A percentile compares a stretch with the other conserved stretches of the same genome.
Conservation (phyloP, 2,329 filamentous ascomycete genomes). For the Verticillium longisporum region DNA sequence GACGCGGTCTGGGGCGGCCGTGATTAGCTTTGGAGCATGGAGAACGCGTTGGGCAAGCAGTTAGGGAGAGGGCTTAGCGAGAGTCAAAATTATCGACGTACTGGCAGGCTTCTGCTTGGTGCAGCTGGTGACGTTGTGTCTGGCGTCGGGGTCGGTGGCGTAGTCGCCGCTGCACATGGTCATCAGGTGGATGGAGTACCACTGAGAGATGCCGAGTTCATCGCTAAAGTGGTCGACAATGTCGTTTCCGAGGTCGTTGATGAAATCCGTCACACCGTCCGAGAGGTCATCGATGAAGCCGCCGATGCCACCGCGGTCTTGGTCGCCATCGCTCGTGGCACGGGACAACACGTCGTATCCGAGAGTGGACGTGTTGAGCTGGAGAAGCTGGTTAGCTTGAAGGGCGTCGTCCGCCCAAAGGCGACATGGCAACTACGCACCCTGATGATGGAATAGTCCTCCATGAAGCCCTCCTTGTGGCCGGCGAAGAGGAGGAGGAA, state of each 20-base stretch:
- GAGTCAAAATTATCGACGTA: slow-evolving; percentile 16
- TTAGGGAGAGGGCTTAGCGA: no score
- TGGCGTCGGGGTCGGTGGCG: slow-evolving; percentile 25
- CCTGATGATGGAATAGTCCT: slow-evolving; percentile 32
- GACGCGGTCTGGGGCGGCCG: slow-evolving; percentile 22
- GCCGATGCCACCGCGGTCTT: slow-evolving; percentile 19
- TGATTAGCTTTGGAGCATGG: not conserved
- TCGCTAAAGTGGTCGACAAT: slow-evolving; percentile 31
- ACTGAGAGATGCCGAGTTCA: slow-evolving; percentile 38
- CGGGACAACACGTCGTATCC: slow-evolving; percentile 23
- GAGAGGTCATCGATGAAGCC: slow-evolving; percentile 18
- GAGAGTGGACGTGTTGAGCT: slow-evolving; percentile 32
- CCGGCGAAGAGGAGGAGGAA: slow-evolving; percentile 36
- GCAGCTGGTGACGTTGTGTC: slow-evolving; percentile 38
- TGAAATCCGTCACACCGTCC: slow-evolving; percentile 25
- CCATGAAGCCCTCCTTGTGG: slow-evolving; percentile 32
- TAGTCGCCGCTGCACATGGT: slow-evolving; percentile 38
- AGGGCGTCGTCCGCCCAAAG: not conserved
- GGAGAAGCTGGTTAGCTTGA: not conserved
- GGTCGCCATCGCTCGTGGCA: slow-evolving; percentile 12
- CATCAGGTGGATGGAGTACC: slow-evolving; percentile 46
- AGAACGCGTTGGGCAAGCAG: no score
- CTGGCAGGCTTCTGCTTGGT: slow-evolving; percentile 29
- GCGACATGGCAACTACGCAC: slow-evolving; percentile 16
- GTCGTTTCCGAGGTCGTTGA: slow-evolving; percentile 32